Percentiles rank a stretch among this genome's conserved stretches.
These are phyloP conservation scores for Marasmius tenuissimus DNA, from an alignment of 1,284 basidiomycete species.

Conservation along the genomic window DNA sequence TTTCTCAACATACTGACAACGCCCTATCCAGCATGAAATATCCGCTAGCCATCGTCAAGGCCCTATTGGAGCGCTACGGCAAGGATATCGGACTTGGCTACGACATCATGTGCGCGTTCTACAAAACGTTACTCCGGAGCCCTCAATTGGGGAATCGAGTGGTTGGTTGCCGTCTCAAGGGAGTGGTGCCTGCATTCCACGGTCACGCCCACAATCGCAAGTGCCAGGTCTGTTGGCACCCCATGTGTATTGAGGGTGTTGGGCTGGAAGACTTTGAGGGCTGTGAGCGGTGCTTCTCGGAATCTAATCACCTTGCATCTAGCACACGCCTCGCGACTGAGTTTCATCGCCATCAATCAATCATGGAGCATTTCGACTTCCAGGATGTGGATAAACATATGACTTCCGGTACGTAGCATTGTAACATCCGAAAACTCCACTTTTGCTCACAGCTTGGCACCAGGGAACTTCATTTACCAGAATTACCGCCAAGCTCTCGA, in stretches of 20 bases:
- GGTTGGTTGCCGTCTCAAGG: no score
- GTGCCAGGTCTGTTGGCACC: conserved; percentile 32
- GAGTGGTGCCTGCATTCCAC: no score
- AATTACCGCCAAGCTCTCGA: conserved; percentile 23
- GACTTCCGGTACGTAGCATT: conserved; percentile 5
- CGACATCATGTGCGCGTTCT: no score
- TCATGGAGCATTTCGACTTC: conserved; percentile 17
- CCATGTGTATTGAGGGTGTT: conserved; percentile 23
- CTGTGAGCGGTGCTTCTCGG: conserved; percentile 30
- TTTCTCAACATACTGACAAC: neutral
- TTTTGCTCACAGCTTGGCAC: neutral
- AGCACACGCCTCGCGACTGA: conserved; percentile 21
- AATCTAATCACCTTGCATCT: conserved; percentile 27
- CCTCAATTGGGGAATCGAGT: no score
- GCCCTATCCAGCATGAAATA: conserved; percentile 6
- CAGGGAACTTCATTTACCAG: neutral
- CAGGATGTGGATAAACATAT: conserved; percentile 19
- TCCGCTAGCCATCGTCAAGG: conserved; percentile 1
- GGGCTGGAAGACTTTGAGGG: conserved; percentile 36
- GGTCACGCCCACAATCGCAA: no score
- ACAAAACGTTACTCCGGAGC: no score
- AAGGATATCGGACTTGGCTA: no score
- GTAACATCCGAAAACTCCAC: no score
- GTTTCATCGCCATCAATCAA: conserved; percentile 27
- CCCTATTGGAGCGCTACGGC: neutral